Percentiles rank a stretch among this genome's conserved stretches.
These are phyloP conservation scores for Sporothrix mexicana DNA, from an alignment of 2,329 filamentous ascomycete genomes.

Conservation along the genomic window DNA sequence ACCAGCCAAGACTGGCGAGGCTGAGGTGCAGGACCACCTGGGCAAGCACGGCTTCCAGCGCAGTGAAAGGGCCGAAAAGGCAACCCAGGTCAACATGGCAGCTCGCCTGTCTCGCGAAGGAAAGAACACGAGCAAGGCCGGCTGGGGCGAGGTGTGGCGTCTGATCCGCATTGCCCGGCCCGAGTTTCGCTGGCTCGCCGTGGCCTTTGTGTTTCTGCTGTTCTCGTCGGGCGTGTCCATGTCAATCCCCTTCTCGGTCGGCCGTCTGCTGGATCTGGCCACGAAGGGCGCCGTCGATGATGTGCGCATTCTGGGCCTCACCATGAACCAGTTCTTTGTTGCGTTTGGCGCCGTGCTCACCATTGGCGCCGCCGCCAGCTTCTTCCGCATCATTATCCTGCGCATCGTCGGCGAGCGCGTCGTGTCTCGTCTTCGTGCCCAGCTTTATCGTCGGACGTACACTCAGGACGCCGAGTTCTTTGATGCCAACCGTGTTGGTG, in stretches of 20 bases:
- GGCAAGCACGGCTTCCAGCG: slow-evolving; percentile 43
- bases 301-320: slow-evolving; percentile 78
- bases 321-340: slow-evolving; percentile 85
- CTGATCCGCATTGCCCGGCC: slow-evolving; percentile 88
- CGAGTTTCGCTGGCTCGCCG: slow-evolving; percentile 75
- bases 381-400: slow-evolving; percentile 89
- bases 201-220: slow-evolving; percentile 84
- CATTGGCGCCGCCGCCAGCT: slow-evolving; percentile 87
- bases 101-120: slow-evolving; percentile 88
- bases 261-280: slow-evolving; percentile 90
- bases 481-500: slow-evolving; percentile 94
- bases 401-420: slow-evolving; percentile 95
- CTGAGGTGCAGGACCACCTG: slow-evolving; percentile 35
- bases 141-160: slow-evolving; percentile 79
- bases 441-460: slow-evolving; percentile 89
- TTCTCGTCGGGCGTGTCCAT: slow-evolving; percentile 93
- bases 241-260: slow-evolving; percentile 95
- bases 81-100: slow-evolving; percentile 85
- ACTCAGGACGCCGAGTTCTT: slow-evolving; percentile 99
- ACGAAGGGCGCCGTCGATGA: slow-evolving; percentile 73
- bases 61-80: slow-evolving; percentile 84
- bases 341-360: slow-evolving; percentile 78
- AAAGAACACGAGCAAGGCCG: slow-evolving; percentile 61
- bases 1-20: neutral
- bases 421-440: slow-evolving; percentile 84